Evolutionary conservation across 768 basidiomycete genomes (phyloP), one percentile per base, ranked within the genome.

Genomic region (Hericium coralloides): DNA sequence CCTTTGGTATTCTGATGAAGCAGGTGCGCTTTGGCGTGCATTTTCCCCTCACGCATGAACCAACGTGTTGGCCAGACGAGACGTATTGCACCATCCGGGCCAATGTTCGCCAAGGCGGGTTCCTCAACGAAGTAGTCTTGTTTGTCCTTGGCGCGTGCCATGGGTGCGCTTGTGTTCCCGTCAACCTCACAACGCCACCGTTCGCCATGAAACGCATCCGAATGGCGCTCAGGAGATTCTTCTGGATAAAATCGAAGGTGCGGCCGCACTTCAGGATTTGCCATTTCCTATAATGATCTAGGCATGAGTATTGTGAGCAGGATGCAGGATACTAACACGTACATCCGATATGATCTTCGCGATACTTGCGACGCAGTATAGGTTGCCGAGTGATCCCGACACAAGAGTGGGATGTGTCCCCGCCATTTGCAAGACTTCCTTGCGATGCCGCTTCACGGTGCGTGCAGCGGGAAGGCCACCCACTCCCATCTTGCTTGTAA

Each of bases 111-210:
- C 12, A 63, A 10, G 2, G 59, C 59, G 0, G 58, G 55, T 45
- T 63, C 64, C 9, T 62, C 43, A 1, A 63, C 58, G 48, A 55
- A 65, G 48, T 51, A 63, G 41, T 65, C 62, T 22, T 58, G 53
- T 1, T 55, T 58, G 14, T 49, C 43, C 22, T 43, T 6, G 12
- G 47, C 22, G 2, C 62, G 57, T 9, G 48, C 58, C 63, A 63
- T 61, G 17, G 60, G 59, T 0, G 31, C 56, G 1, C 55, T 15
- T 2, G 56, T 39, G 7, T 52, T 45, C 2, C n/a, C 50, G 23
- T 55, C 49, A 23, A 61, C 53, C 26, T 61, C 60, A 0, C 23
- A 15, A 0, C 15, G 37, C 60, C 60, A 61, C 1, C 52, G 45
- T 17, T 18, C 25, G 0, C 47, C 57, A 20, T 61, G 60, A 14